Evolutionary conservation across 495 filamentous ascomycete genomes (phyloP), one percentile per base, ranked within the genome.

Genomic region (Penicillium coffeae): DNA sequence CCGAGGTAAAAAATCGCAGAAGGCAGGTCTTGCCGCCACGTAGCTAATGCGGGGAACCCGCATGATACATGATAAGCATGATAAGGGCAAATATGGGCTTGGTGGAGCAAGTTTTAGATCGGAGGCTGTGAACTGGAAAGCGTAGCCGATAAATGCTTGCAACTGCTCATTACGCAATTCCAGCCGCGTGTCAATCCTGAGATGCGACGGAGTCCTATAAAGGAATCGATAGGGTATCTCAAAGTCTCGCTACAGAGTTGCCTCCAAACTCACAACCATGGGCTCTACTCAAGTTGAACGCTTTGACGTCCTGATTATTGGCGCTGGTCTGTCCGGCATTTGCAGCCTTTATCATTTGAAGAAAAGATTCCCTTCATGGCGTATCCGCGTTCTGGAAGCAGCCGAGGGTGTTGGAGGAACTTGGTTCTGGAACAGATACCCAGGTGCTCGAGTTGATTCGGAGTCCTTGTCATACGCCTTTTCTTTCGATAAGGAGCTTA

Each of bases 271-370:
- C 5, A 30, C 25, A 30, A 4, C 25, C 5, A 30, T 30, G 25
- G 25, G 25, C 4, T 30, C 25, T 10, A 10, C 10, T 30, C 25
- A 30, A 30, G 25, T 30, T 4, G 25, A 30, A 30, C 25, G 25
- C 19, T 55, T 75, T 18, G 79, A 82, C 51, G 72, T 66, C 36
- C 56, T 82, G 18, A 68, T 81, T 42, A 72, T 82, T 12, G 79
- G 43, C 9, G 77, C 68, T 19, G 78, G 78, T 4, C 78, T 80
- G 33, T 64, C 69, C 3, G 60, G 71, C 0, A 50, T 64, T 14
- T 73, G 62, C 43, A 40, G 43, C 9, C 49, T 71, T 6, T 45
- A 74, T 16, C 32, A 50, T 8, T 50, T 77, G 13, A 50, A 70
- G 13, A 41, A 50, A 12, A 38, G 42, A 1, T 44, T 44, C 12